Evolutionary conservation across 75 land plant species (phyloP), one percentile per base, ranked within the genome.

Genomic region (Cryptomeria japonica): DNA sequence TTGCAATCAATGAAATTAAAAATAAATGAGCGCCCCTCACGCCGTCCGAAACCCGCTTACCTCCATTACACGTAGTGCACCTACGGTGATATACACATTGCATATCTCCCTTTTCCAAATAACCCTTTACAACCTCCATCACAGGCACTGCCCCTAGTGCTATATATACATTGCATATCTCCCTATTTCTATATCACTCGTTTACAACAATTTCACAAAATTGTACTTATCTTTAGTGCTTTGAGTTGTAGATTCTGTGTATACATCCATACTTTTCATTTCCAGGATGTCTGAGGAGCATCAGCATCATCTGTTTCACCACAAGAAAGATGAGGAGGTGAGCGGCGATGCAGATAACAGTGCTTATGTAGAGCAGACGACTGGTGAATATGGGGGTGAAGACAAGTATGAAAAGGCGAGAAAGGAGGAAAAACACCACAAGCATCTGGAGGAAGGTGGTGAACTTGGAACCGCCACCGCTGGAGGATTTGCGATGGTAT

Each of bases 401-500:
- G 46, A 25, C 0, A 47, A 80, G 28, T 80, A 80, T 41, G 83
- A 80, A 10, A 80, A 25, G 22, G 3, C n/a, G 31, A 41, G 0
- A 22, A 80, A 42, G 47, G 47, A 80, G n/a, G 83, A 80, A 34
- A 86, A 86, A 11, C 77, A 56, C 68, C 46, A 56, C 46, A 86
- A 86, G 39, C 87, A 13, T 37, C 5, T 46, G 46, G 87, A 90
- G 70, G 87, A 88, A 51, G 47, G 75, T 49, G 91, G 53, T 13
- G 87, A 80, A 61, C 18, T 85, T 19, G 91, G 87, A 6, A 83
- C 91, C 22, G 25, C 86, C 3, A 88, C 85, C 28, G 86, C 91
- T 28, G 91, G 91, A 44, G 91, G 88, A 7, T 90, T 44, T 90
- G 91, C 91, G 18, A 28, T 89, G 91, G 91, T 90, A 83, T n/a